These are phyloP conservation scores for Fistulifera pelliculosa DNA, from an alignment of 108 stramenopile genomes.

Conservation along the genomic window DNA sequence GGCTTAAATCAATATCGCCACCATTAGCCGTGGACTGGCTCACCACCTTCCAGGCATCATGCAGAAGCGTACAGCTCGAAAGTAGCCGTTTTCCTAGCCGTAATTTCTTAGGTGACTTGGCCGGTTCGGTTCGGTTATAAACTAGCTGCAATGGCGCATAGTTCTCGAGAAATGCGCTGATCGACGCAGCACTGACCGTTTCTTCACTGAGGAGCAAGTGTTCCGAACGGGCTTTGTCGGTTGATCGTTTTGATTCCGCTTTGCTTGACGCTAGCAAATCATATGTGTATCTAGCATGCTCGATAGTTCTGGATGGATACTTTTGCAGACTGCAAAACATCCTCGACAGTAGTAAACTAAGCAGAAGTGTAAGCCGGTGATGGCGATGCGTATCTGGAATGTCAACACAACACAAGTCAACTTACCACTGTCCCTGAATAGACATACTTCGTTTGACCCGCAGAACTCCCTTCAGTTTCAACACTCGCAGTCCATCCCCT, in stretches of 20 bases:
- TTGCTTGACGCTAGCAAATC: slow-evolving; percentile 20
- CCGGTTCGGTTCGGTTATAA: slow-evolving; percentile 25
- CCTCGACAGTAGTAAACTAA: slow-evolving; percentile 33
- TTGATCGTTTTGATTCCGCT: background rate
- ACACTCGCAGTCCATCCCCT: slow-evolving; percentile 60
- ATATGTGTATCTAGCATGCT: slow-evolving; percentile 35
- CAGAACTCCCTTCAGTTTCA: slow-evolving; percentile 21
- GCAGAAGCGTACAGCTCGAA: slow-evolving; percentile 20
- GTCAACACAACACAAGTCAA: too few species aligned
- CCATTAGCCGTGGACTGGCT: too few species aligned
- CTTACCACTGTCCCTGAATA: slow-evolving; percentile 7
- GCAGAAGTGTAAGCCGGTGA: background rate
- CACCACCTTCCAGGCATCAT: background rate
- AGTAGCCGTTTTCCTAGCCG: slow-evolving; percentile 33
- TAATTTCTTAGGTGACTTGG: slow-evolving; percentile 23
- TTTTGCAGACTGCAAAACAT: slow-evolving; percentile 45
- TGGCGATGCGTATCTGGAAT: too few species aligned
- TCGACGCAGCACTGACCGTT: slow-evolving; percentile 21
- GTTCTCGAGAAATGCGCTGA: slow-evolving; percentile 37
- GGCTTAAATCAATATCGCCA: background rate
- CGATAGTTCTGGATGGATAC: slow-evolving; percentile 58
- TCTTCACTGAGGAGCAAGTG: slow-evolving; percentile 13
- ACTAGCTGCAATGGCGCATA: slow-evolving; percentile 68
- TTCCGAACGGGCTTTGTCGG: slow-evolving; percentile 14
- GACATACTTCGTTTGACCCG: slow-evolving; percentile 19